Conservation (phyloP, 129 eudicot genomes). For the Tanacetum coccineum region DNA sequence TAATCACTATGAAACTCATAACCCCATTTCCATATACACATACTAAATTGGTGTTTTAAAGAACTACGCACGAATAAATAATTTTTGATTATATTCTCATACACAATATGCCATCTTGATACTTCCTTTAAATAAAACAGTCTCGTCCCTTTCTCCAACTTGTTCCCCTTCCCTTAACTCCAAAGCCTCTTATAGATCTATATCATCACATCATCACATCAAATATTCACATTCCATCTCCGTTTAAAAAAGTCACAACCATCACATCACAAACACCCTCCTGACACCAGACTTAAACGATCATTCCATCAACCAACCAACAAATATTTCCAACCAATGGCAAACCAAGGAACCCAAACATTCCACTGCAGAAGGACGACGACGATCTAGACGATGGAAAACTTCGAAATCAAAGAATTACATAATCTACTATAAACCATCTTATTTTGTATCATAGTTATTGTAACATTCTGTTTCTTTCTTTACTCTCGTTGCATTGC, state of each 20-base stretch:
- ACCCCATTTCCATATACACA: too few species aligned
- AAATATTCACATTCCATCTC: background rate
- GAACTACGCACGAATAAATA: too few species aligned
- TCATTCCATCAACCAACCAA: too few species aligned
- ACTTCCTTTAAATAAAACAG: conserved; percentile 2
- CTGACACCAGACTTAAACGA: background rate
- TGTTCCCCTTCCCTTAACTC: background rate
- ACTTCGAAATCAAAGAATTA: conserved; percentile 74
- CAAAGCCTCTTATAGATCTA: conserved; percentile 13
- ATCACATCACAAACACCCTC: background rate
- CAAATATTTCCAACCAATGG: conserved; percentile 1
- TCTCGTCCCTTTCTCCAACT: background rate
- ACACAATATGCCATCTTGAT: too few species aligned
- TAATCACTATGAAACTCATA: too few species aligned
- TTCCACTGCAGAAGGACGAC: conserved; percentile 68
- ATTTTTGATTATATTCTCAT: too few species aligned
- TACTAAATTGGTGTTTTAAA: too few species aligned
- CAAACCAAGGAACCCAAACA: conserved; percentile 30
- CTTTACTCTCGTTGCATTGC: conserved; percentile 58
- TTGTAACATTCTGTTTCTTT: conserved; percentile 33
- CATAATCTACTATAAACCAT: too few species aligned
- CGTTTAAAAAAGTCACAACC: background rate
- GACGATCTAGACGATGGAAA: conserved; percentile 52
- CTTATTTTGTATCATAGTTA: conserved; percentile 46
- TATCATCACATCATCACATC: background rate